Percentiles rank a stretch among this genome's conserved stretches.
phyloP scores from a whole-genome alignment of 805 yeast genomes.

The Myxozyma kluyveri region DNA sequence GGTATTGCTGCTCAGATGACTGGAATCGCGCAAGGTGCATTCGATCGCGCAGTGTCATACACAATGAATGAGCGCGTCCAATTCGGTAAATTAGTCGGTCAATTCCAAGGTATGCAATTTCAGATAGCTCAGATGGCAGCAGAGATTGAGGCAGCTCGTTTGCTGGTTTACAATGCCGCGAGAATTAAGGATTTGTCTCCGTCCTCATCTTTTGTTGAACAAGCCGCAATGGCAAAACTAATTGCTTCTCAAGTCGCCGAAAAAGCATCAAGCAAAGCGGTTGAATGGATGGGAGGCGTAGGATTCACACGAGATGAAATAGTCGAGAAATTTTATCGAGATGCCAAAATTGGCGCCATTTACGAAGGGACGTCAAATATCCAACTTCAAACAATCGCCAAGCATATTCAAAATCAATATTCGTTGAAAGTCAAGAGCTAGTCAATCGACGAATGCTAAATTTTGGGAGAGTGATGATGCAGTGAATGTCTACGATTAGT shows the following conservation, averaged over 20 bases:
- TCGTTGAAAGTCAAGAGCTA: too few species aligned
- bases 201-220: constrained; percentile 38
- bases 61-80: constrained; percentile 43
- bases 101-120: constrained; percentile 49
- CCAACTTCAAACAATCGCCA: constrained; percentile 47
- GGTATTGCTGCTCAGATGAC: constrained; percentile 49
- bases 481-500: too few species aligned
- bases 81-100: constrained; percentile 45
- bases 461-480: too few species aligned
- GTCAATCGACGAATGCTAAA: too few species aligned
- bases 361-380: constrained; percentile 48
- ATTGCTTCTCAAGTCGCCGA: constrained; percentile 45
- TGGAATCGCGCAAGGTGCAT: constrained; percentile 47
- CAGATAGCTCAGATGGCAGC: constrained; percentile 47
- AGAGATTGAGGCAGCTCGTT: constrained; percentile 46
- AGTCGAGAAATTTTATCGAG: constrained; percentile 46
- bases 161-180: constrained; percentile 46
- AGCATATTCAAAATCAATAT: constrained; percentile 39
- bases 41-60: constrained; percentile 42
- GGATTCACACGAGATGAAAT: constrained; percentile 47
- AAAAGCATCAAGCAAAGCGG: constrained; percentile 42
- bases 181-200: constrained; percentile 45
- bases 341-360: constrained; percentile 46
- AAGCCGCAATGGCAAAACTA: constrained; percentile 48
- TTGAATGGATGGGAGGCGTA: constrained; percentile 50